Base-by-base conservation (phyloP, 805 yeast genomes). In the Pichia manshurica region DNA sequence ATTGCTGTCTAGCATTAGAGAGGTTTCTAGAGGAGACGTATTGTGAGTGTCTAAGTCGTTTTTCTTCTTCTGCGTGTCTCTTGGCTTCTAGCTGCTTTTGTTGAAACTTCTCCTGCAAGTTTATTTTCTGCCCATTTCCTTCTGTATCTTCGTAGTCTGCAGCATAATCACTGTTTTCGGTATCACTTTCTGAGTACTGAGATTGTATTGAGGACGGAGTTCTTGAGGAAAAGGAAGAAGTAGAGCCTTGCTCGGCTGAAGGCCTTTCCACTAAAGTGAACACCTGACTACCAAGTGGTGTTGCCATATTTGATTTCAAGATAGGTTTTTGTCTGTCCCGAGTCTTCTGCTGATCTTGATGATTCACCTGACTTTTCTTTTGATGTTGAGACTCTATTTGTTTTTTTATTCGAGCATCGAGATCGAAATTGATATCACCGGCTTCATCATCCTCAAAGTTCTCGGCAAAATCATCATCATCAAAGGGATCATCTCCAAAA, bases 131-230 rank as follows among this genome's bases (percentile, higher is more conserved):
- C 15, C 17, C 13, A 7, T 5, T n/a, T 13, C 34, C 17, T 3
- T 23, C 22, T 5, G 7, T 38, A 17, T 53, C 59, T 19, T 54
- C 61, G 44, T 55, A 60, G 36, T 63, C 66, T 10, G 55, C 61
- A 1, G 59, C 62, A 37, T 62, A 63, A 41, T 63, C 67, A 47
- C 66, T 62, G 42, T 62, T 59, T 22, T 63, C 67, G 0, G 65
- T 56, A n/a, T 60, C 66, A 34, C 59, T 58, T 41, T 63, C 66
- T 23, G 60, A 47, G 34, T 48, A 55, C 16, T 53, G 51, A 1
- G 61, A 54, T 21, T 52, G 37, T 2, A 51, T 13, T 5, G 49
- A 47, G 6, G 52, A 45, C 19, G 54, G 48, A 5, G 37, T 52
- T 17, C 47, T 42, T 3, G 63, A 56, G 4, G 65, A 61, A 9